Base-by-base conservation (phyloP, 2,329 filamentous ascomycete species). In the Sordariomycetes sp. region DNA sequence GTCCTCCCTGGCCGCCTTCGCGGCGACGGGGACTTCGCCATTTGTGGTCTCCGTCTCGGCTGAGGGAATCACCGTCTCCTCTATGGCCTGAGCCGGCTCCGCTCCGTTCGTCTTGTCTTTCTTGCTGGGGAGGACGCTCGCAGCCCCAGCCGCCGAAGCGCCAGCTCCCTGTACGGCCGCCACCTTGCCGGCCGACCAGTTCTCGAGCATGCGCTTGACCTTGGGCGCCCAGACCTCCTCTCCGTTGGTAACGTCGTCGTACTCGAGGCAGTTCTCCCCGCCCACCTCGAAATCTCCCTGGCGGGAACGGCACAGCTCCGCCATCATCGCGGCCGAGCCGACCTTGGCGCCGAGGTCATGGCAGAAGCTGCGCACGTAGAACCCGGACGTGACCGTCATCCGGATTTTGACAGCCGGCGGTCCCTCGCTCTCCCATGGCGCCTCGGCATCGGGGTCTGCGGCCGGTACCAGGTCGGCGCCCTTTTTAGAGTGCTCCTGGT, bases 381-480 rank as follows among this genome's bases (percentile, higher is more conserved):
- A 99, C 46, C 94, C 94, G 0, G 91, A 96, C 1, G 91, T 91
- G 56, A 97, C 93, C 0, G 89, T 96, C 83, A 99, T 90, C 59
- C 88, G 86, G 60, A 99, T 83, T 67, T 83, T 87, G 54, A 83
- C 89, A 1, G 93, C 94, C 1, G 93, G 84, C 1, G 90, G 85
- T 0, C 80, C 83, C 66, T 85, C 75, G 68, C 77, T 81, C 46
- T 74, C 76, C 81, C 81, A 84, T 0, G 81, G 80, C 7, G 78
- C 76, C 6, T 80, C 78, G 1, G 77, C 74, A 66, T 76, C 70
- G 28, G 75, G 67, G 52, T 73, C 72, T 0, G 77, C 74, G 1
- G 76, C 65, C 11, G 79, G 78, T 14, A 84, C 73, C 37, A 84
- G 72, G 62, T 83, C 78, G n/a, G 76, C 74, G 16, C 81, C 81